A percentile compares a stretch with the other conserved stretches of the same genome.
Conservation (phyloP, 768 basidiomycete species). For the Macrolepiota albuminosa region DNA sequence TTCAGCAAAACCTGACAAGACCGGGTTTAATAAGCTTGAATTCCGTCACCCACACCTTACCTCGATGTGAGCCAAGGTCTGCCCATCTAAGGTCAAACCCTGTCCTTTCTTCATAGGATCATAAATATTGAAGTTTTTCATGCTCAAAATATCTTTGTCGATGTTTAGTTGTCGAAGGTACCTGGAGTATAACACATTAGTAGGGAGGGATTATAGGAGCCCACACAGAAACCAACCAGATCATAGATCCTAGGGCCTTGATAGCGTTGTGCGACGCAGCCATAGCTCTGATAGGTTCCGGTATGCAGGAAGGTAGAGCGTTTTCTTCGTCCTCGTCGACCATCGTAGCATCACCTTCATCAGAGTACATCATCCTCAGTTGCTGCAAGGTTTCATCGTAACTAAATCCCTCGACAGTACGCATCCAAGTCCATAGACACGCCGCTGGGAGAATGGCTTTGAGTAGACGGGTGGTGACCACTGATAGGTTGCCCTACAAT, state of each 20-base stretch:
- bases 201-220: conserved; percentile 17
- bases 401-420: conserved; percentile 77
- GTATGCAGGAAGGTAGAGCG: conserved; percentile 43
- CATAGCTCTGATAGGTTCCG: conserved; percentile 75
- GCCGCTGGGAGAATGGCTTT: conserved; percentile 74
- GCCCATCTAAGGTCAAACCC: conserved; percentile 86
- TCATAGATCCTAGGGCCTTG: conserved; percentile 85
- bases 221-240: conserved; percentile 55
- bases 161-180: conserved; percentile 92
- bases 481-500: conserved; percentile 76
- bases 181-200: conserved; percentile 29
- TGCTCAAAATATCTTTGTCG: conserved; percentile 89
- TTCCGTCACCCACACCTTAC: conserved; percentile 31
- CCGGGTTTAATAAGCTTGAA: not conserved
- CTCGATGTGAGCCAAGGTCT: conserved; percentile 93
- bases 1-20: conserved; percentile 72
- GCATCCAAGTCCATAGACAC: conserved; percentile 87
- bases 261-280: conserved; percentile 61
- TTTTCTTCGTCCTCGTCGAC: conserved; percentile 41
- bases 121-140: conserved; percentile 97
- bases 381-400: conserved; percentile 67
- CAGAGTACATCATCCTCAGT: conserved; percentile 61
- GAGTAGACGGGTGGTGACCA: conserved; percentile 75
- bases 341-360: conserved; percentile 33
- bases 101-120: conserved; percentile 92